Evolutionary conservation across 208 protist species (phyloP).

Genomic region (Angomonas deanei): DNA sequence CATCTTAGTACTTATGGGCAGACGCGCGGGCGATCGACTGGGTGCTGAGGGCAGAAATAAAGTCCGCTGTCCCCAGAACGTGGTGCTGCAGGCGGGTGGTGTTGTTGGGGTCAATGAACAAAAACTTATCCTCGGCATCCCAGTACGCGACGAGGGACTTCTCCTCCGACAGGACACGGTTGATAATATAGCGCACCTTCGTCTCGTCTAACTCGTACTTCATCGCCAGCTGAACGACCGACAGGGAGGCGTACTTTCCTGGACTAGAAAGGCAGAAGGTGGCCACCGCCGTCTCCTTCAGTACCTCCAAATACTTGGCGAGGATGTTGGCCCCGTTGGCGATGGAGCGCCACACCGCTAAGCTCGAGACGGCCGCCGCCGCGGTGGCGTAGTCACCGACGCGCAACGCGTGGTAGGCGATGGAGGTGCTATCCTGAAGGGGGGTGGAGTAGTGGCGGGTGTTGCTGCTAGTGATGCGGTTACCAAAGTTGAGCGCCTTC

Average conservation of each 20-base stretch:
- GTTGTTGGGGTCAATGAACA: conserved; percentile 79
- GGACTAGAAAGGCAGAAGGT: conserved; percentile 78
- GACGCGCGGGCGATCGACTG: conserved; percentile 28
- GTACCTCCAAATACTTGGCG: conserved; percentile 33
- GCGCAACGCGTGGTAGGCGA: conserved; percentile 65
- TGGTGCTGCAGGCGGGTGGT: conserved; percentile 77
- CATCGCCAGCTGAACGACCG: conserved; percentile 61
- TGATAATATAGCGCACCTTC: conserved; percentile 57
- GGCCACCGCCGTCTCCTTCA: conserved; percentile 72
- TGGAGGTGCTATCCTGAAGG: conserved; percentile 55
- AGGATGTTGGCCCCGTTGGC: conserved; percentile 41
- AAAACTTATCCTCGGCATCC: conserved; percentile 77
- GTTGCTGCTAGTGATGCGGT: conserved; percentile 34
- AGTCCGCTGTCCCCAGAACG: conserved; percentile 59
- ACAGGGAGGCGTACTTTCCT: conserved; percentile 73
- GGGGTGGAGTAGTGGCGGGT: conserved; percentile 32
- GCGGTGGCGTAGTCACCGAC: conserved; percentile 58
- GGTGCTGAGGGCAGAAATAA: conserved; percentile 53
- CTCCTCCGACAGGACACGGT: conserved; percentile 66
- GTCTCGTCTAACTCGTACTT: conserved; percentile 71
- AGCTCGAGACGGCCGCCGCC: conserved; percentile 52
- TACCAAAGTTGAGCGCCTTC: conserved; percentile 40
- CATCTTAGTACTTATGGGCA: not conserved
- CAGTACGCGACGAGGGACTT: conserved; percentile 74
- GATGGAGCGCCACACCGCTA: conserved; percentile 57